These are phyloP conservation scores for Zizania latifolia DNA, from an alignment of 176 grass and related monocot species.

Conservation along the genomic window DNA sequence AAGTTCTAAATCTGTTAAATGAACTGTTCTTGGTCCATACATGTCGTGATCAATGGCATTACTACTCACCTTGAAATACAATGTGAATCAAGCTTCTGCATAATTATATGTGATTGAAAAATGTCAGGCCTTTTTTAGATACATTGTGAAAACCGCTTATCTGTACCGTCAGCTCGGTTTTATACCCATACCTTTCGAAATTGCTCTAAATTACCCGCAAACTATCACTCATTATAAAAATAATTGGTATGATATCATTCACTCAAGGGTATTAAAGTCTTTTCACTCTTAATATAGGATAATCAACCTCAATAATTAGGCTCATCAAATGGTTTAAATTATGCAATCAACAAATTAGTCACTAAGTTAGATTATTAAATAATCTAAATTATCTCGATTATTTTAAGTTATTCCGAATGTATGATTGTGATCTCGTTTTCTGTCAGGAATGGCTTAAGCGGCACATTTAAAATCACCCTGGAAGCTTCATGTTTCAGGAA, in stretches of 20 bases:
- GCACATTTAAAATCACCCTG: not conserved
- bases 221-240: no score
- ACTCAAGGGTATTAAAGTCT: no score
- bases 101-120: not conserved
- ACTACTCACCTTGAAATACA: not conserved
- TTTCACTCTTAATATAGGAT: no score
- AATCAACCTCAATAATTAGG: no score
- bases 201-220: no score
- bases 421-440: not conserved
- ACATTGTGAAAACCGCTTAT: not conserved
- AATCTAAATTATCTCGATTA: no score
- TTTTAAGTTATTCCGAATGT: not conserved
- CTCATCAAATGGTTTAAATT: no score
- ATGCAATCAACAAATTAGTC: not conserved
- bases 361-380: not conserved
- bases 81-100: not conserved
- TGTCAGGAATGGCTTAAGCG: not conserved
- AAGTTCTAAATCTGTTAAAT: not conserved
- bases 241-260: no score
- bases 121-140: not conserved
- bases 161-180: no score
- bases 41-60: not conserved
- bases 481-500: not conserved
- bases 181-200: no score
- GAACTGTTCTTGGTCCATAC: not conserved